phyloP scores from a whole-genome alignment of 148 eudicot species.

The Chenopodium quinoa region DNA sequence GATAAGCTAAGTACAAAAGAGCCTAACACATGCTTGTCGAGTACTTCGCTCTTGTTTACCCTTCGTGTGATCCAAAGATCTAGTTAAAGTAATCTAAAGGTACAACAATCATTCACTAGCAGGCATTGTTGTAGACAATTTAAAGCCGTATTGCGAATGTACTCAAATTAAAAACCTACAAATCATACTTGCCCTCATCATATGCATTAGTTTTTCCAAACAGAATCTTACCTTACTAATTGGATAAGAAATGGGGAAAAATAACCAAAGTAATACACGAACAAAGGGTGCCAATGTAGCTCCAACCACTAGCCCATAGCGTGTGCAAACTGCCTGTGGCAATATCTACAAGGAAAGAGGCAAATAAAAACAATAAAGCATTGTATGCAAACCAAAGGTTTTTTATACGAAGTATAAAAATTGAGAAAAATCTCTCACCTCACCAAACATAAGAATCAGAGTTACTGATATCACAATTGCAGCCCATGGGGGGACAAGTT shows the following conservation, averaged over 20 bases:
- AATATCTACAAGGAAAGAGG: constrained; percentile 55
- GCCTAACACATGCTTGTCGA: too few relatives aligned
- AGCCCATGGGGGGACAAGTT: constrained; percentile 94
- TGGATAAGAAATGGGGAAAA: constrained; percentile 89
- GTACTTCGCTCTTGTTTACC: too few relatives aligned
- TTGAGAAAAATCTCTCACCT: constrained; percentile 43
- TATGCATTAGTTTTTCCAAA: neutral
- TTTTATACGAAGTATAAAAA: neutral
- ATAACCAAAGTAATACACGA: constrained; percentile 68
- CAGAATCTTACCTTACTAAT: constrained; percentile 75
- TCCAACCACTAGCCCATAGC: constrained; percentile 90
- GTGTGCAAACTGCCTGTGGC: constrained; percentile 93
- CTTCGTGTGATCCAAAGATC: neutral
- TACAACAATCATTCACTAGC: neutral
- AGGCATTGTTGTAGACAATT: too few relatives aligned
- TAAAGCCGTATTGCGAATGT: neutral
- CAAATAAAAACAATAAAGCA: constrained; percentile 13
- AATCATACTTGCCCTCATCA: neutral
- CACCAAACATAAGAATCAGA: constrained; percentile 96
- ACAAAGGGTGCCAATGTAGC: constrained; percentile 86
- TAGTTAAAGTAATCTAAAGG: neutral
- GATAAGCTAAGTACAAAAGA: too few relatives aligned
- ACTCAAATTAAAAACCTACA: neutral
- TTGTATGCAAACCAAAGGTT: neutral
- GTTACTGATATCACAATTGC: constrained; percentile 88